Base-by-base conservation (phyloP, 2,329 filamentous ascomycete species). In the Myriosclerotinia duriaeana region DNA sequence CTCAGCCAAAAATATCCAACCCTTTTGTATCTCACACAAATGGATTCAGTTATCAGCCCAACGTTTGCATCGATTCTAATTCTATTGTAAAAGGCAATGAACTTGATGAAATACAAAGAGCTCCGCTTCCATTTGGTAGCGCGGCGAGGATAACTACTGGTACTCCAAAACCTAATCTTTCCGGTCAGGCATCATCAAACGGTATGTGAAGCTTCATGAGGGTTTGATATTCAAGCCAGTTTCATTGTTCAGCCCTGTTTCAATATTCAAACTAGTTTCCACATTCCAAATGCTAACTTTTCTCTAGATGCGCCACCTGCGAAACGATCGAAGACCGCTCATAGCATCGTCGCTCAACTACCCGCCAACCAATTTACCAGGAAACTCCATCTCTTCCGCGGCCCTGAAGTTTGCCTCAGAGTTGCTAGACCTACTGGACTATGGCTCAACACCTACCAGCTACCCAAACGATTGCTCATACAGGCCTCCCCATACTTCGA, bases 401-500 rank as follows among this genome's bases (percentile, higher is more conserved):
- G 66, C 5, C 62, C 68, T 22, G 53, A 53, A 42, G 54, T 70
- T 5, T 53, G 36, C 4, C 53, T 70, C 34, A 22, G 36, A n/a
- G 56, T 67, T 1, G 54, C 22, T 7, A 26, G 30, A 34, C 30
- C 30, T 34, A 34, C 15, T 0, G n/a, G 14, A 17, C 14, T 50
- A n/a, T 4, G 11, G 9, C 5, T 26, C n/a, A 55, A 63, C 50
- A n/a, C 22, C 22, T 22, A 63, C 58, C n/a, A 1, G 9, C 15
- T 69, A 15, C 64, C 68, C 1, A 67, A 67, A 64, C 40, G 15
- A 26, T 59, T 71, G 12, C 42, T 69, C 2, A 48, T 66, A 40
- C 67, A 71, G 50, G 62, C 64, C 42, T 69, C 68, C 0, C 50
- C 22, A 5, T 64, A 54, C 46, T 71, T 71, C 15, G 42, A 71